These are phyloP conservation scores for Fusarium begoniae DNA, from an alignment of 2,329 filamentous ascomycete genomes.

Conservation along the genomic window DNA sequence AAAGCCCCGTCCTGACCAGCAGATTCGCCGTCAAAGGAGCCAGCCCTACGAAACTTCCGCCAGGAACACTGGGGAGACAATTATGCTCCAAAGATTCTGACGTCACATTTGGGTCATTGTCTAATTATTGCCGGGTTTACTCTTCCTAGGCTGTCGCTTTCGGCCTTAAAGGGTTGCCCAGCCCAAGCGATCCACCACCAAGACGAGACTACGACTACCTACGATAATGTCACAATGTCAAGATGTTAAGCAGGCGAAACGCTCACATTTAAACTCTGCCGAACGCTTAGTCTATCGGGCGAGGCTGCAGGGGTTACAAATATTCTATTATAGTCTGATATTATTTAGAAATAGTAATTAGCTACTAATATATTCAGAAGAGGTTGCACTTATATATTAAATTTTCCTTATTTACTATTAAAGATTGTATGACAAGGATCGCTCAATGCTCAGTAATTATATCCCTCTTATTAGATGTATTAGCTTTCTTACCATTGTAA, in stretches of 20 bases:
- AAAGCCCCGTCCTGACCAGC: background rate
- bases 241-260: conserved; percentile 4
- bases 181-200: conserved; percentile 3
- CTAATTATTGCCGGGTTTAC: conserved; percentile 7
- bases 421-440: background rate
- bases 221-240: background rate
- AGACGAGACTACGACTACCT: background rate
- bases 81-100: background rate
- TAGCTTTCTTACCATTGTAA: background rate
- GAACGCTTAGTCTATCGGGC: background rate
- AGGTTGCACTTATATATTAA: background rate
- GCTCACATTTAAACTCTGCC: background rate
- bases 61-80: background rate
- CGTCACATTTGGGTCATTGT: conserved; percentile 30
- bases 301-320: background rate
- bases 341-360: background rate
- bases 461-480: background rate
- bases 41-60: background rate
- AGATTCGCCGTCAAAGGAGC: background rate
- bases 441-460: background rate
- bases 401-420: too few species aligned
- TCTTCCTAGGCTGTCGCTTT: conserved; percentile 17
- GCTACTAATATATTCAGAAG: background rate
- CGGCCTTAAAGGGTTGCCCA: conserved; percentile 11
- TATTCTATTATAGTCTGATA: background rate